These are phyloP conservation scores for Paraleonurus japonicus DNA, from an alignment of 257 asterid species.

Conservation along the genomic window DNA sequence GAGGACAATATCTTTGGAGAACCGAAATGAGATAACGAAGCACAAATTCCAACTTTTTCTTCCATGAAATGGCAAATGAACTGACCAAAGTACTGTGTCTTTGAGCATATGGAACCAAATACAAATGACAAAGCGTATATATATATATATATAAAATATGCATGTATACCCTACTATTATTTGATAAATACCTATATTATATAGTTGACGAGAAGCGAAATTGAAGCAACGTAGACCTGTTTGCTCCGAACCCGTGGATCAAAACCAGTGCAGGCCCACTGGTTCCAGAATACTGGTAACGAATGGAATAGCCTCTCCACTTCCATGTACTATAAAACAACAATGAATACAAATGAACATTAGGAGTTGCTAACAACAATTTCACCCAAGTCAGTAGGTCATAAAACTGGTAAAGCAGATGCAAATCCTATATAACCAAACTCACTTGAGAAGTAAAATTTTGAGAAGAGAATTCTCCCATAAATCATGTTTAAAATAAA, in stretches of 20 bases:
- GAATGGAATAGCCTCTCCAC: constrained; percentile 82
- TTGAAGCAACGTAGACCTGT: constrained; percentile 83
- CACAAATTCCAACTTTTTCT: neutral
- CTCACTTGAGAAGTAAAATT: neutral
- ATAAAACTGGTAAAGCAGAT: neutral
- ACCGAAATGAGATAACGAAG: neutral
- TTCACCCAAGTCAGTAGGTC: neutral
- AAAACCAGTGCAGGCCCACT: constrained; percentile 82
- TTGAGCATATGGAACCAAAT: constrained; percentile 1
- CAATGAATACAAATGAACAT: constrained; percentile 6
- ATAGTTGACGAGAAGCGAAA: constrained; percentile 61
- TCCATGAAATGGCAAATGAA: neutral
- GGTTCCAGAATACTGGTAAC: constrained; percentile 76
- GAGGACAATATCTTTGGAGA: neutral
- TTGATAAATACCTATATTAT: constrained; percentile 58
- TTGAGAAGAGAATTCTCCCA: neutral
- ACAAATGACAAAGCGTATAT: neutral
- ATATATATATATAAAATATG: constrained; percentile 10
- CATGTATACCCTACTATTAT: constrained; percentile 21
- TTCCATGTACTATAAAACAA: constrained; percentile 64
- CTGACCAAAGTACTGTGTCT: too few species aligned
- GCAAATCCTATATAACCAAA: neutral
- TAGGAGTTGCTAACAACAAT: neutral
- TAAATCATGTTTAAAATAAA: neutral
- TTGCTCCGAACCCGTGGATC: constrained; percentile 98